Evolutionary conservation across 139 green algal species (phyloP).

Genomic region (Chlorella sp.): DNA sequence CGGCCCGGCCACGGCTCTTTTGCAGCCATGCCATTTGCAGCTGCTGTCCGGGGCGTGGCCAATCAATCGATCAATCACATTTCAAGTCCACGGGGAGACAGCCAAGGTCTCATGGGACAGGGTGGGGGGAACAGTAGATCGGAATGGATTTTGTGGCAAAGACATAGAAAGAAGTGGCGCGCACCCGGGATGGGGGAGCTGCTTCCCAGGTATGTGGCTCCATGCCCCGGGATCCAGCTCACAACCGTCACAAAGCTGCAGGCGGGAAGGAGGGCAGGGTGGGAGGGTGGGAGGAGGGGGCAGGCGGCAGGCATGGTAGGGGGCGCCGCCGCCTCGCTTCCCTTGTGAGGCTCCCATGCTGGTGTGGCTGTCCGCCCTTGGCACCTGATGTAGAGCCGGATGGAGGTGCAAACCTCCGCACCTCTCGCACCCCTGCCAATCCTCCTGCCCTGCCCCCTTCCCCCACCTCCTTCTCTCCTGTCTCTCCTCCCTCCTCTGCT

Average conservation of each 20-base stretch:
- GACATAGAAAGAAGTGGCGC: not conserved
- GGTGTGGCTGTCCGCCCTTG: no score
- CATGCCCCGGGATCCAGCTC: slow-evolving; percentile 80
- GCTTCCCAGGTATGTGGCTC: slow-evolving; percentile 68
- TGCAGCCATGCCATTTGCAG: not conserved
- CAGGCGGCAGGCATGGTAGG: not conserved
- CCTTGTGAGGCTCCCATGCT: no score
- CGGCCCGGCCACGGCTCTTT: no score
- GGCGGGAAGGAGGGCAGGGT: not conserved
- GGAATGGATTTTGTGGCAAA: not conserved
- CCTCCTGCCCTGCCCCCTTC: no score
- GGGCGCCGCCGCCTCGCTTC: not conserved
- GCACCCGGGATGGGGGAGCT: slow-evolving; percentile 53
- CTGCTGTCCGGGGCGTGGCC: not conserved
- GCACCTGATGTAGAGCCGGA: no score
- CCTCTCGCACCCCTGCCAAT: no score
- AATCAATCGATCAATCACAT: no score
- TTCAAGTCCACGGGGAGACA: not conserved
- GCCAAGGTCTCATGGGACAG: no score
- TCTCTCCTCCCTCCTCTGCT: no score
- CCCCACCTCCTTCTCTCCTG: no score
- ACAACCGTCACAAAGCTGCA: slow-evolving; percentile 82
- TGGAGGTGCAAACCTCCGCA: no score
- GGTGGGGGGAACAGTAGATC: not conserved
- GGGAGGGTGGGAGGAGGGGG: not conserved